phyloP scores from a whole-genome alignment of 1,139 yeast species.

The Scheffersomyces insectosa region DNA sequence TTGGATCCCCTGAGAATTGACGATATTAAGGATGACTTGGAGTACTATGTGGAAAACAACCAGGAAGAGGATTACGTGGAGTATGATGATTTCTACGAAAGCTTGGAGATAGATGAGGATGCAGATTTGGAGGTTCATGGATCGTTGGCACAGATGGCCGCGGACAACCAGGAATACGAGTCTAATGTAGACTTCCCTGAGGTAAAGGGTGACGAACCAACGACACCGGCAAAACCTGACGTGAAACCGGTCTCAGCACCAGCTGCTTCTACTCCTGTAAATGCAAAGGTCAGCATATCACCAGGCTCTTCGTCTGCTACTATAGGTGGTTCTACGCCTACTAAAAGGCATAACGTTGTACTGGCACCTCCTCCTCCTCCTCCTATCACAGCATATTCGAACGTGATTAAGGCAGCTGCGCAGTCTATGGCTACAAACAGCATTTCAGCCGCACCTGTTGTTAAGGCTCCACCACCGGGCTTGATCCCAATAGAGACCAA shows the following conservation, averaged over 20 bases:
- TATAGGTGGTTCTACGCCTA: not conserved
- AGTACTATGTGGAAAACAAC: conserved; percentile 90
- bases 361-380: conserved; percentile 20
- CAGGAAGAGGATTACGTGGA: conserved; percentile 96
- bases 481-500: conserved; percentile 14
- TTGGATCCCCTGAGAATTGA: conserved; percentile 81
- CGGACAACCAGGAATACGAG: conserved; percentile 25
- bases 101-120: conserved; percentile 68
- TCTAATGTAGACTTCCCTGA: conserved; percentile 1
- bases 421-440: conserved; percentile 9
- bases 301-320: conserved; percentile 2
- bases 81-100: conserved; percentile 92
- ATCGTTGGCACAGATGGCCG: conserved; percentile 43
- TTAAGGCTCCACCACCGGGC: conserved; percentile 25
- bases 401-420: conserved; percentile 21
- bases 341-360: conserved; percentile 8
- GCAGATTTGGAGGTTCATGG: conserved; percentile 54
- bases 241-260: conserved; percentile 12
- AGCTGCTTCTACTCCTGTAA: conserved; percentile 12
- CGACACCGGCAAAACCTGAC: conserved; percentile 6
- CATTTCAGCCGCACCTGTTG: not conserved
- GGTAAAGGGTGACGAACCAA: not conserved
- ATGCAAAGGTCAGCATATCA: not conserved
- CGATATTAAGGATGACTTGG: conserved; percentile 85
- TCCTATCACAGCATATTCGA: conserved; percentile 19